Conservation (phyloP, 495 filamentous ascomycete species). For the Opeltia flavorubescens region DNA sequence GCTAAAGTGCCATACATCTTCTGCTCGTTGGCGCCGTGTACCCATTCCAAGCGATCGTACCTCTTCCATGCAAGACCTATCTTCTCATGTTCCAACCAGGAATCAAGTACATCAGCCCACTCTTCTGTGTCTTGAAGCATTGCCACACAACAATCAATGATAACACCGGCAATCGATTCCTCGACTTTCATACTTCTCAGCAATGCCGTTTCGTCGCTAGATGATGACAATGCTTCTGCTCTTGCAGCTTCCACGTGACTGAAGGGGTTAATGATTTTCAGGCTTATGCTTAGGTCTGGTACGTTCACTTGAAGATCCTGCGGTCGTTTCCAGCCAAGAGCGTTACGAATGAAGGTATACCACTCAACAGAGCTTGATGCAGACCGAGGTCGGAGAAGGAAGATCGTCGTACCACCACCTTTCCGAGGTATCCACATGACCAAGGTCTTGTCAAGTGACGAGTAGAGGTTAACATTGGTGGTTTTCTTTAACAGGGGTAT, state of each 20-base stretch:
- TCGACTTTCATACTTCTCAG: slow-evolving; percentile 34
- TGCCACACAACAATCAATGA: slow-evolving; percentile 43
- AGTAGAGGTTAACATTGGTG: slow-evolving; percentile 54
- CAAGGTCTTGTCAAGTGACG: slow-evolving; percentile 56
- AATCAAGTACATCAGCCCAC: slow-evolving; percentile 47
- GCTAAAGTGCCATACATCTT: slow-evolving; percentile 64
- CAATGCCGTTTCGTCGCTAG: slow-evolving; percentile 28
- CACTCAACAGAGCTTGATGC: slow-evolving; percentile 54
- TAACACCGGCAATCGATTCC: slow-evolving; percentile 36
- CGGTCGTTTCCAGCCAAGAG: slow-evolving; percentile 45
- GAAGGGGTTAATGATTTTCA: slow-evolving; percentile 53
- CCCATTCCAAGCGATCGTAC: slow-evolving; percentile 64
- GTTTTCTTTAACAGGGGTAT: slow-evolving; percentile 38
- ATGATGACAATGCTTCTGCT: slow-evolving; percentile 19
- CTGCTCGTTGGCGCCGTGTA: slow-evolving; percentile 53
- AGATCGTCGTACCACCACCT: slow-evolving; percentile 47
- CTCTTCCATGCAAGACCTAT: slow-evolving; percentile 67
- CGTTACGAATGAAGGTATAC: slow-evolving; percentile 56
- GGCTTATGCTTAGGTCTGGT: slow-evolving; percentile 49
- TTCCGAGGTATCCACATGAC: slow-evolving; percentile 49
- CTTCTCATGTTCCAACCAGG: slow-evolving; percentile 45
- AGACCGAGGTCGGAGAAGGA: slow-evolving; percentile 52
- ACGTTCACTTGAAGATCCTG: slow-evolving; percentile 49
- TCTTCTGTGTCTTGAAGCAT: slow-evolving; percentile 44
- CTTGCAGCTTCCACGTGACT: slow-evolving; percentile 33